Conservation (phyloP, 2,329 filamentous ascomycete species). For the Cladosporium austrohemisphaericum region DNA sequence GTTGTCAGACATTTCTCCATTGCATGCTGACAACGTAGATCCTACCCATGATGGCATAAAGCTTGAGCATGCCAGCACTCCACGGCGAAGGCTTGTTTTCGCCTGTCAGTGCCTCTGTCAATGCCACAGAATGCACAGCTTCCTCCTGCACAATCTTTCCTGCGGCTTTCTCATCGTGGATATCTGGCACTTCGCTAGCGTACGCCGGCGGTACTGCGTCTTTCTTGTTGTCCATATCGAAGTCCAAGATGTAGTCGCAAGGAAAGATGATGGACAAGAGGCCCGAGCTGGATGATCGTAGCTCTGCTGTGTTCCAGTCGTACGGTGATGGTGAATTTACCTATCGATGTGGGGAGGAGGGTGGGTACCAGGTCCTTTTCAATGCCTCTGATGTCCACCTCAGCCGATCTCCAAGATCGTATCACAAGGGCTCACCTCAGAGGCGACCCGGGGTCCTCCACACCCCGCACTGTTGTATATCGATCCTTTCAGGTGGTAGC, state of each 20-base stretch:
- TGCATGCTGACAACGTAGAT: not conserved
- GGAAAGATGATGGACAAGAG: too few relatives aligned
- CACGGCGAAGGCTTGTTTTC: constrained; percentile 21
- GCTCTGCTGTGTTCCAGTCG: too few relatives aligned
- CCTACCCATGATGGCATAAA: constrained; percentile 22
- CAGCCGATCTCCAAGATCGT: not conserved
- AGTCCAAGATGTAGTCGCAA: too few relatives aligned
- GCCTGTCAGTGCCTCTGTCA: constrained; percentile 22
- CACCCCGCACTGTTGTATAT: constrained; percentile 9
- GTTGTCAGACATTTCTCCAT: not conserved
- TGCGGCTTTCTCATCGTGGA: constrained; percentile 19
- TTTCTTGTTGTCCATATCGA: constrained; percentile 47
- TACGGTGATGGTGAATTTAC: too few relatives aligned
- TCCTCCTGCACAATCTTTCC: constrained; percentile 22
- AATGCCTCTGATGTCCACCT: not conserved
- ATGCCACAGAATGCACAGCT: constrained; percentile 22
- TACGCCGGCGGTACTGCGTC: constrained; percentile 17
- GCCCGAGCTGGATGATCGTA: too few relatives aligned
- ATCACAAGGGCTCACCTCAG: not conserved
- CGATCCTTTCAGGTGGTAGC: not conserved
- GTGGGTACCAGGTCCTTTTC: not conserved
- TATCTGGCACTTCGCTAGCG: constrained; percentile 15
- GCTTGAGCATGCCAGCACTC: constrained; percentile 24
- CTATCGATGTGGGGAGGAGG: not conserved
- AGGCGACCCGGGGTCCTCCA: constrained; percentile 11